phyloP scores from a whole-genome alignment of 2,329 filamentous ascomycete species.

The Beauveria sp. region DNA sequence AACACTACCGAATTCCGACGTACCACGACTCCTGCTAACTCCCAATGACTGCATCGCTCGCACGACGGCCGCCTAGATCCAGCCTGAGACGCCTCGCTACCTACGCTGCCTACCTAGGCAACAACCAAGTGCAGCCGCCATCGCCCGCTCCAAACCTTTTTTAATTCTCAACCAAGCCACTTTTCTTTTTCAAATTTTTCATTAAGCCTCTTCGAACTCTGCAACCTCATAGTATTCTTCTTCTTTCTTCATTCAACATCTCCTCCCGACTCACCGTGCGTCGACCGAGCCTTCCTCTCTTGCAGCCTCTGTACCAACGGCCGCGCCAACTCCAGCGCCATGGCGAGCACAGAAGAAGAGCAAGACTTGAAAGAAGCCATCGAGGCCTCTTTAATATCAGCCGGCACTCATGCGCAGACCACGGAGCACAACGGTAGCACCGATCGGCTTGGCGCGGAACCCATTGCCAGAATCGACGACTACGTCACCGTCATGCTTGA shows the following conservation, averaged over 20 bases:
- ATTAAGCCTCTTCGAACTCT: neutral
- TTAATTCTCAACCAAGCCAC: neutral
- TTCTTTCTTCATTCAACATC: neutral
- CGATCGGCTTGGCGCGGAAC: neutral
- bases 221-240: neutral
- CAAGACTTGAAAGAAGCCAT: neutral
- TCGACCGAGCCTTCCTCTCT: too few relatives aligned
- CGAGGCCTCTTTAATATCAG: neutral
- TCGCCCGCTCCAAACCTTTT: neutral
- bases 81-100: neutral
- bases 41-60: neutral
- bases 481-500: neutral
- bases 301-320: neutral
- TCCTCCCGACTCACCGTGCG: neutral
- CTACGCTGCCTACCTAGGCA: neutral
- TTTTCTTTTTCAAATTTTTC: neutral
- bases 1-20: neutral
- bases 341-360: neutral
- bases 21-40: neutral
- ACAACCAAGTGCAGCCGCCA: neutral
- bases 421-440: neutral
- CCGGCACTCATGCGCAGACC: too few relatives aligned
- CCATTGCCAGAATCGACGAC: neutral
- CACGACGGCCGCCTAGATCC: neutral
- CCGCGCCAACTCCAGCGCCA: neutral